Evolutionary conservation across 352 stramenopile genomes (phyloP).

Genomic region (Globisporangium sylvaticum): DNA sequence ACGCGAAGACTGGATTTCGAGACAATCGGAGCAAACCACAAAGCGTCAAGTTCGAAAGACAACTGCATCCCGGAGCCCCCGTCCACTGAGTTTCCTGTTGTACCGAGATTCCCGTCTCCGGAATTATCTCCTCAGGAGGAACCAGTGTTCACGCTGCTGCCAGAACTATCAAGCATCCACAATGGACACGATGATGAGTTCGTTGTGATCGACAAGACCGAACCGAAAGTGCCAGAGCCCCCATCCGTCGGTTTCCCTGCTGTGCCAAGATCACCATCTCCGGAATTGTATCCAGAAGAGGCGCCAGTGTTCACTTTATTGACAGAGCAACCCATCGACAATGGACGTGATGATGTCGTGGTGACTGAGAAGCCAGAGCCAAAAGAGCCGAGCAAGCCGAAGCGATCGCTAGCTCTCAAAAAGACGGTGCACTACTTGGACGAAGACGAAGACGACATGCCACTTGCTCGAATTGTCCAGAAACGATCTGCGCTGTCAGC

Average conservation of each 20-base stretch:
- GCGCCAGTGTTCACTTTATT: constrained; percentile 9
- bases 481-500: neutral
- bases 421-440: neutral
- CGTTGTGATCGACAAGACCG: neutral
- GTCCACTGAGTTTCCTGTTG: neutral
- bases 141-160: constrained; percentile 9
- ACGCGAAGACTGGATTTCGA: constrained; percentile 55
- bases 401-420: constrained; percentile 11
- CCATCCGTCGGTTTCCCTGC: constrained; percentile 8
- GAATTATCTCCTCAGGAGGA: constrained; percentile 14
- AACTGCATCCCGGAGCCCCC: constrained; percentile 34
- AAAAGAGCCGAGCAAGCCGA: constrained; percentile 1
- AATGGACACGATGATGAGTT: neutral
- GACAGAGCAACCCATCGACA: neutral
- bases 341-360: neutral
- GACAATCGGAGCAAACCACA: constrained; percentile 1
- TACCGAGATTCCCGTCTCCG: neutral
- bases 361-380: neutral
- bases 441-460: neutral
- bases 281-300: constrained; percentile 13
- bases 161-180: neutral
- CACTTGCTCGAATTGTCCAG: neutral
- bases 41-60: neutral
- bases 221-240: neutral
- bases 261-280: neutral